Base-by-base conservation (phyloP, 495 filamentous ascomycete species). In the Aspergillus heteromorphus region DNA sequence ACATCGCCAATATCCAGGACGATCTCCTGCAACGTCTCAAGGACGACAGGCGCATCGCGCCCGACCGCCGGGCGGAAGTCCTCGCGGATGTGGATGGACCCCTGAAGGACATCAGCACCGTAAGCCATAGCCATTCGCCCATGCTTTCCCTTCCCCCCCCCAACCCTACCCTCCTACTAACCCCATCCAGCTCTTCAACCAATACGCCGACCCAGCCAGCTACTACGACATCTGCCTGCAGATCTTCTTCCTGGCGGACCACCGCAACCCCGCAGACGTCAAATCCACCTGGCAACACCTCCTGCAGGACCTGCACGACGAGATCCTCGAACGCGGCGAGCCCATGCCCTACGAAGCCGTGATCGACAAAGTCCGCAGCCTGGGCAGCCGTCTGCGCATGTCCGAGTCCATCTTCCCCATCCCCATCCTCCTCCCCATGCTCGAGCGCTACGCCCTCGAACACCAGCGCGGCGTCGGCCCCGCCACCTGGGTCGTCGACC, bases 1-100 rank as follows among this genome's bases (percentile, higher is more conserved):
- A 97, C 59, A 81, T 97, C 25, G 92, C 92, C 17, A 92, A 91
- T 59, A 89, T 99, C 56, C 93, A 99, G 69, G 89, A 95, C 61
- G 93, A 97, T 59, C 67, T 97, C 23, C 73, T 97, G 43, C 87
- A 92, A 70, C 79, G 87, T 40, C 66, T 99, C 40, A 86, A 79
- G 65, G 79, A 78, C 31, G 92, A 97, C 59, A 53, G 66, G 4
- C 83, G 93, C 34, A 77, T 96, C 36, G 60, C 69, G 5, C 65
- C 72, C 1, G 82, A 85, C 11, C 82, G 80, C 51, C 80, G 80
- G 55, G 59, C 70, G 6, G 75, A 84, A 36, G 80, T 96, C 14
- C 64, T 87, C 41, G 63, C 72, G 23, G 74, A 80, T 16, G 75
- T 99, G 19, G 83, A 95, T 66, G 88, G 88, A 6, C 79, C 82